phyloP scores from a whole-genome alignment of 192 early-diverging fungal genomes.

The Coemansia sp. region DNA sequence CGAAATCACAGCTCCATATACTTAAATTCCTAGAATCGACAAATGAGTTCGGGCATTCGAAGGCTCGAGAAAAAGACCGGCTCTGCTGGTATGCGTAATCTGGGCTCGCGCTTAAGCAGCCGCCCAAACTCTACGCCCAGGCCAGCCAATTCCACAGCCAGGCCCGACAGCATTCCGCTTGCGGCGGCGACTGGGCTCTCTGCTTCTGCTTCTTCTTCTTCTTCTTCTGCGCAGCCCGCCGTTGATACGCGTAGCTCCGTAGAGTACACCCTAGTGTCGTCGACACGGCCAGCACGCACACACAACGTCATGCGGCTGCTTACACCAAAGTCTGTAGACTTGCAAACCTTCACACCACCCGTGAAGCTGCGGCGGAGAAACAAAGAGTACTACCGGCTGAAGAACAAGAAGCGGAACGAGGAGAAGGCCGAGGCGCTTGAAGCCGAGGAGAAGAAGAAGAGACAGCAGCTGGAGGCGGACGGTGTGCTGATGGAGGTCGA shows the following conservation, averaged over 20 bases:
- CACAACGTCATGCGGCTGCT: slow-evolving; percentile 70
- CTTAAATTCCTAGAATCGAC: not conserved
- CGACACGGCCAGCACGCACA: slow-evolving; percentile 46
- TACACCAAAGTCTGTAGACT: slow-evolving; percentile 54
- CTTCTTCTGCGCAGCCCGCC: not conserved
- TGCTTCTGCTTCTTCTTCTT: too few relatives aligned
- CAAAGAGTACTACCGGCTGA: slow-evolving; percentile 41
- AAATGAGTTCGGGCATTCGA: slow-evolving; percentile 38
- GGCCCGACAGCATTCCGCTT: slow-evolving; percentile 19
- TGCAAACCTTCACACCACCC: slow-evolving; percentile 59
- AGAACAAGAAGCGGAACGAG: slow-evolving; percentile 44
- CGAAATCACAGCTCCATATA: not conserved
- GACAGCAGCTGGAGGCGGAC: slow-evolving; percentile 2
- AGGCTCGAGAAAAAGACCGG: slow-evolving; percentile 16
- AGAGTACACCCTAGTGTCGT: slow-evolving; percentile 67
- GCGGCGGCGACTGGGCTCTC: slow-evolving; percentile 15
- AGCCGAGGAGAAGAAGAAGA: slow-evolving; percentile 13
- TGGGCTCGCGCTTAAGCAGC: slow-evolving; percentile 9
- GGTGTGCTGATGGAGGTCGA: slow-evolving; percentile 4
- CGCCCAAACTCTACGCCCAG: not conserved
- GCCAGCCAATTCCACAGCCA: not conserved
- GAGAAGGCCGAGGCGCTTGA: slow-evolving; percentile 49
- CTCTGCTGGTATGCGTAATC: slow-evolving; percentile 20
- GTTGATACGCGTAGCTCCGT: slow-evolving; percentile 23
- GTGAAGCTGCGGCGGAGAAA: slow-evolving; percentile 45